These are phyloP conservation scores for Candolleomyces efflorescens DNA, from an alignment of 768 basidiomycete species.

Conservation along the genomic window DNA sequence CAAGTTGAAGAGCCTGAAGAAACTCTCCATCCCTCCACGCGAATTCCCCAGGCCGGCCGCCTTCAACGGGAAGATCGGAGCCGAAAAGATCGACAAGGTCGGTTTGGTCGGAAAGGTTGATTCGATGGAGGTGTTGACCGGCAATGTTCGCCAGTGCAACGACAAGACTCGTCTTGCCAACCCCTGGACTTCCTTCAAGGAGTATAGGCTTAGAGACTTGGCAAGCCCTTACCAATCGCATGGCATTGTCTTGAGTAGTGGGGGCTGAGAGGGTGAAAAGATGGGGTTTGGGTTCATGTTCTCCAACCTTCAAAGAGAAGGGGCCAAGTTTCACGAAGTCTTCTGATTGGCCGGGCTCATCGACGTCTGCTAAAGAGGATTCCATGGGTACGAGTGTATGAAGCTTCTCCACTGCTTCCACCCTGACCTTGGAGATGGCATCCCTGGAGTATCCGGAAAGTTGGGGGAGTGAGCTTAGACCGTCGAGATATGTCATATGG, in stretches of 20 bases:
- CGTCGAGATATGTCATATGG: slow-evolving; percentile 89
- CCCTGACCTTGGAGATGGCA: slow-evolving; percentile 57
- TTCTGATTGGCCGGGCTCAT: slow-evolving; percentile 29
- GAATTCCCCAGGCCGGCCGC: slow-evolving; percentile 87
- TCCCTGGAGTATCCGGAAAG: slow-evolving; percentile 57
- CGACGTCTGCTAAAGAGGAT: slow-evolving; percentile 18
- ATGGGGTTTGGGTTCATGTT: slow-evolving; percentile 26
- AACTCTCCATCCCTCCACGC: slow-evolving; percentile 98
- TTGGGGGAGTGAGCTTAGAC: slow-evolving; percentile 76
- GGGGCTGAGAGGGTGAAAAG: slow-evolving; percentile 83
- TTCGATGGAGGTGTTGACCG: slow-evolving; percentile 79
- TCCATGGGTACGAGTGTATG: slow-evolving; percentile 49
- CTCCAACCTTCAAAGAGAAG: slow-evolving; percentile 68
- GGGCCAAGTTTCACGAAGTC: slow-evolving; percentile 58
- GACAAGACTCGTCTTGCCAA: slow-evolving; percentile 94
- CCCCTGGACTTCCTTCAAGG: slow-evolving; percentile 96
- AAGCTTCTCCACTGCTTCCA: slow-evolving; percentile 52
- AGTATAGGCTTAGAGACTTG: slow-evolving; percentile 90
- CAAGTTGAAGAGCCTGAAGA: slow-evolving; percentile 87
- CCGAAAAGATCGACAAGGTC: slow-evolving; percentile 96
- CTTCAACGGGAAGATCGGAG: slow-evolving; percentile 92
- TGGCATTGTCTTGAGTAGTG: slow-evolving; percentile 82
- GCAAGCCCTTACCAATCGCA: slow-evolving; percentile 85
- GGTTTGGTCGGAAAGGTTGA: slow-evolving; percentile 98
- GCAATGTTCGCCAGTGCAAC: slow-evolving; percentile 78